Evolutionary conservation across 78 protist species (phyloP), one percentile per base, ranked within the genome.

Genomic region (Monosiga brevicollis): DNA sequence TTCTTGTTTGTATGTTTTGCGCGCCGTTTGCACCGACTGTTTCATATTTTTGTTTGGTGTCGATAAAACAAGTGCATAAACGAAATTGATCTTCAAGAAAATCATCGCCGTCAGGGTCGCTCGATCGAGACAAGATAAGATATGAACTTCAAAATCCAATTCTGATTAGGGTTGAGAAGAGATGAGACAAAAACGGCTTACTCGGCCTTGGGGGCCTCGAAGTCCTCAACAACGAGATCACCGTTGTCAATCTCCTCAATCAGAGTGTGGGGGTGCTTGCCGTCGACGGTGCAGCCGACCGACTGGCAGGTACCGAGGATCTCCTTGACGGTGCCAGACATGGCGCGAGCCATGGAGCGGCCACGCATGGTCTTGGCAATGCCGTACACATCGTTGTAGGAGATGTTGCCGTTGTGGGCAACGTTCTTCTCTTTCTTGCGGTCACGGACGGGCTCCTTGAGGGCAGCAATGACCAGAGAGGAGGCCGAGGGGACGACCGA

Each of bases 361-460:
- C 38, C 83, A 72, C 97, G 82, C 96, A 95, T 90, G 84, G 80
- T 76, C 41, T 88, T 80, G 75, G 99, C 99, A 75, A 97, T 89
- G 42, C 88, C 87, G 83, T 89, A 0, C 87, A 97, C 78, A 42
- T 91, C 97, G 37, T 93, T 93, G 35, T 96, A 35, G 42, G 95
- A 26, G 85, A 97, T 73, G 95, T 91, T 89, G 83, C 99, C 99
- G 75, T 80, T 26, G 95, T 97, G 99, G 85, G 87, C 86, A 83
- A 97, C 91, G 97, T 96, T 94, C 95, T 96, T 96, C 54, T 79
- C 98, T 95, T 98, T 97, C 96, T 97, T 98, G 83, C 99, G 90
- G 91, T 98, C 99, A 42, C 99, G 93, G 42, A 40, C 87, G 40
- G 99, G 99, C 92, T 98, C 99, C 90, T 98, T 96, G 62, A 98